Conservation (phyloP, 495 filamentous ascomycete genomes). For the Schizothecium vesticola region DNA sequence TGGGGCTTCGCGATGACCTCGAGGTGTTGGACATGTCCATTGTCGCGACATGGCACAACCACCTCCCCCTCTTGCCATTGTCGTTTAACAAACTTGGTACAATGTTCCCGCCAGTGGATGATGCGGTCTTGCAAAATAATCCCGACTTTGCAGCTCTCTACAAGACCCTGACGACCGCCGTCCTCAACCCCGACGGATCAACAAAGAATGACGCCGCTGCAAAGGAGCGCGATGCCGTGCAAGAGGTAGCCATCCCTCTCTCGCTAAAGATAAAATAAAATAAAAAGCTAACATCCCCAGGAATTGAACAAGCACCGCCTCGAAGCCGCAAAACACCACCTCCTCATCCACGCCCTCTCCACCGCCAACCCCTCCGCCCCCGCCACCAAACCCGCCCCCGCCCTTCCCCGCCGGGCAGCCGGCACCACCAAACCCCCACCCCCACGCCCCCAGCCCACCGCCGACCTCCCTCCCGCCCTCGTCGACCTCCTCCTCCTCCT, state of each 20-base stretch:
- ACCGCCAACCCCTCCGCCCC: slow-evolving; percentile 17
- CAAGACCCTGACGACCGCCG: slow-evolving; percentile 50
- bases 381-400: slow-evolving; percentile 19
- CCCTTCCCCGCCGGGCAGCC: slow-evolving; percentile 13
- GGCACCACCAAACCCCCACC: slow-evolving; percentile 7
- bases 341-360: slow-evolving; percentile 38
- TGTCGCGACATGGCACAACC: not conserved
- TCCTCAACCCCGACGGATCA: slow-evolving; percentile 59
- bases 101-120: slow-evolving; percentile 65
- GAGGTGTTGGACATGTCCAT: not conserved
- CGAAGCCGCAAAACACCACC: slow-evolving; percentile 33
- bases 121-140: slow-evolving; percentile 54
- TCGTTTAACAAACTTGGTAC: slow-evolving; percentile 4
- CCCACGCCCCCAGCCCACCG: slow-evolving; percentile 6
- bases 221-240: slow-evolving; percentile 48
- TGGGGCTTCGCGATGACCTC: not conserved
- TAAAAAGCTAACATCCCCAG: slow-evolving; percentile 16
- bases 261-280: not conserved
- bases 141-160: slow-evolving; percentile 62
- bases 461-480: slow-evolving; percentile 28
- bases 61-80: not conserved
- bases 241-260: slow-evolving; percentile 38
- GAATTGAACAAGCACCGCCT: slow-evolving; percentile 39
- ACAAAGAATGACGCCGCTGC: slow-evolving; percentile 50
- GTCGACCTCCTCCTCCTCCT: slow-evolving; percentile 42